These are phyloP conservation scores for Boeremia exigua DNA, from an alignment of 2,329 filamentous ascomycete species.

Conservation along the genomic window DNA sequence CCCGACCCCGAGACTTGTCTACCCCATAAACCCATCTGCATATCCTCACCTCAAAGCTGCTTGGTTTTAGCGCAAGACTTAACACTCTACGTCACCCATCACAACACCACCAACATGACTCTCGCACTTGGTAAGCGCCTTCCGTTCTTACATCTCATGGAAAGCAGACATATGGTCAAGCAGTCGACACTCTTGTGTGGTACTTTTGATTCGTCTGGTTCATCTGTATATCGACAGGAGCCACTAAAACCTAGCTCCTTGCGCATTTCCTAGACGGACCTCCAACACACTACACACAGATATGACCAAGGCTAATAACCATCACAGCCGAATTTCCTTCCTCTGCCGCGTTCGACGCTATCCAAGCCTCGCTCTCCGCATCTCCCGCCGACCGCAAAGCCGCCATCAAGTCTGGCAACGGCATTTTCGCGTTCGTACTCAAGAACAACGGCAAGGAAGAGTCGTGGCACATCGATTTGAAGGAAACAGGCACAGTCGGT, in stretches of 20 bases:
- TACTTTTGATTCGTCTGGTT: not conserved
- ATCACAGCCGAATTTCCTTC: slow-evolving; percentile 73
- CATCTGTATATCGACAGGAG: not conserved
- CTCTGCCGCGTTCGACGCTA: slow-evolving; percentile 88
- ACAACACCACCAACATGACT: slow-evolving; percentile 36
- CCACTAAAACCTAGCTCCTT: not conserved
- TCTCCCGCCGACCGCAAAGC: slow-evolving; percentile 79
- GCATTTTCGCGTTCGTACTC: slow-evolving; percentile 87
- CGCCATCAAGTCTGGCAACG: slow-evolving; percentile 86
- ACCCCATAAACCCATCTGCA: not conserved
- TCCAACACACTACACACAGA: not conserved
- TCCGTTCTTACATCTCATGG: not conserved
- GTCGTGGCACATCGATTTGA: slow-evolving; percentile 95
- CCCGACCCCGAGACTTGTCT: not conserved
- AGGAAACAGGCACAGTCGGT: slow-evolving; percentile 82
- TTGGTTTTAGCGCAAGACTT: not conserved
- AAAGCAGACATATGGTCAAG: no score
- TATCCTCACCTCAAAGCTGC: no score
- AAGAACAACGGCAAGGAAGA: slow-evolving; percentile 87
- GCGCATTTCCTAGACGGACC: not conserved
- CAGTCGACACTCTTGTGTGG: not conserved
- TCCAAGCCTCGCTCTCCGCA: slow-evolving; percentile 72
- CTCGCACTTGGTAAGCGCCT: slow-evolving; percentile 36
- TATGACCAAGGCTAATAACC: not conserved
- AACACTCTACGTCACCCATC: not conserved